Evolutionary conservation across 2,329 filamentous ascomycete species (phyloP).

Genomic region (Scorias spongiosa): DNA sequence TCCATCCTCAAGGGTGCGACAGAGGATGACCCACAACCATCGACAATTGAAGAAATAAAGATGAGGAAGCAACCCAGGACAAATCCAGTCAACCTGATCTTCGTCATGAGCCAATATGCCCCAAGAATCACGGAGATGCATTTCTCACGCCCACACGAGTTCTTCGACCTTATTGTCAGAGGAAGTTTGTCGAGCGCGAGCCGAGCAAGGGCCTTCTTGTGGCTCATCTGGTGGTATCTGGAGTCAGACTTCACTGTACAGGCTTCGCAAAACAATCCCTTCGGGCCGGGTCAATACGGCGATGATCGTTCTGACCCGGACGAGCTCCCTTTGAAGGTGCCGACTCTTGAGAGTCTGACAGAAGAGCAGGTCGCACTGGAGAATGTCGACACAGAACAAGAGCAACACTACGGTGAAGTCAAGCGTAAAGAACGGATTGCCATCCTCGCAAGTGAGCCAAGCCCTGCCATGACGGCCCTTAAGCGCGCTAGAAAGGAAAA

Average conservation of each 20-base stretch:
- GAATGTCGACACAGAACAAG: slow-evolving; percentile 59
- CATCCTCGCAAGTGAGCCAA: slow-evolving; percentile 62
- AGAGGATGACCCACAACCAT: slow-evolving; percentile 77
- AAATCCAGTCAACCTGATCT: slow-evolving; percentile 94
- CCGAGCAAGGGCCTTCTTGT: slow-evolving; percentile 76
- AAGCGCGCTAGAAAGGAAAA: slow-evolving; percentile 34
- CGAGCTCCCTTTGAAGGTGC: slow-evolving; percentile 42
- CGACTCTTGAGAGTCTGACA: slow-evolving; percentile 49
- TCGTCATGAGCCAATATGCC: slow-evolving; percentile 79
- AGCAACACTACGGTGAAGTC: slow-evolving; percentile 53
- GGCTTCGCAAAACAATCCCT: slow-evolving; percentile 79
- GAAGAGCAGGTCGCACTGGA: slow-evolving; percentile 50
- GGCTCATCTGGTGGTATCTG: slow-evolving; percentile 98
- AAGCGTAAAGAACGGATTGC: slow-evolving; percentile 58
- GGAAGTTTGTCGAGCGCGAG: slow-evolving; percentile 67
- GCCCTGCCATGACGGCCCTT: slow-evolving; percentile 43
- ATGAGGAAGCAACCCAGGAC: slow-evolving; percentile 55
- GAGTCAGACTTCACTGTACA: slow-evolving; percentile 89
- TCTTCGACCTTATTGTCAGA: slow-evolving; percentile 94
- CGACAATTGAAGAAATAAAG: slow-evolving; percentile 70
- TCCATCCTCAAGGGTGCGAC: slow-evolving; percentile 95
- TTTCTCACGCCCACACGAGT: slow-evolving; percentile 72
- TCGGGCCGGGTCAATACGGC: slow-evolving; percentile 46
- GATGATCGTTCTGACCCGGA: slow-evolving; percentile 17
- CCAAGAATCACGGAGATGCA: slow-evolving; percentile 86